Percentiles rank a stretch among this genome's conserved stretches.
Conservation (phyloP, 345 rosid genomes). For the Anacardium occidentale region DNA sequence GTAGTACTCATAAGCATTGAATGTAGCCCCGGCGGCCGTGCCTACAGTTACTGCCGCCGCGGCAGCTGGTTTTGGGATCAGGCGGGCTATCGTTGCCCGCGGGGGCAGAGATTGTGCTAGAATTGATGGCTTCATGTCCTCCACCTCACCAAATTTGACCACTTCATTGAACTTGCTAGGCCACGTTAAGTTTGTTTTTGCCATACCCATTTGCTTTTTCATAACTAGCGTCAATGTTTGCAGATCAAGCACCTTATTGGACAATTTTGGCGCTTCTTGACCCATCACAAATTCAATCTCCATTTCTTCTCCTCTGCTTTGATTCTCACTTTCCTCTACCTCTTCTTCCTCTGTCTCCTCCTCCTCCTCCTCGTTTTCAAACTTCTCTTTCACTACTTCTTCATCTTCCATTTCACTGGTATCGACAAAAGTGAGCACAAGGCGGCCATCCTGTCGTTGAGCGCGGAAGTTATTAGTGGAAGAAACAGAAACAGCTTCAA, state of each 20-base stretch:
- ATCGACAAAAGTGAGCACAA: conserved; percentile 63
- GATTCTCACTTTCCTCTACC: conserved; percentile 15
- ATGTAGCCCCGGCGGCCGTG: conserved; percentile 36
- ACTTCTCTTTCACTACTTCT: conserved; percentile 28
- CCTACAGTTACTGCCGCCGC: conserved; percentile 13
- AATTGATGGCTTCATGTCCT: conserved; percentile 28
- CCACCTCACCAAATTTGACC: conserved; percentile 28
- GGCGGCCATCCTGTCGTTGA: conserved; percentile 83
- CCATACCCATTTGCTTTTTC: conserved; percentile 47
- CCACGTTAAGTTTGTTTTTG: conserved; percentile 53
- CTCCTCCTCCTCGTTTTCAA: conserved; percentile 22
- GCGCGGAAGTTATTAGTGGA: conserved; percentile 66
- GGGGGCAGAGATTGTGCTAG: conserved; percentile 64
- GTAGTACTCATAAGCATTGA: conserved; percentile 66
- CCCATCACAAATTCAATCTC: conserved; percentile 29
- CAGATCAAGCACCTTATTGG: conserved; percentile 36
- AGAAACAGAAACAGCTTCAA: conserved; percentile 84
- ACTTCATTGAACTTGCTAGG: conserved; percentile 33
- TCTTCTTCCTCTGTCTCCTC: conserved; percentile 19
- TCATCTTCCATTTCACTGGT: conserved; percentile 17
- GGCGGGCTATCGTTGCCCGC: conserved; percentile 41
- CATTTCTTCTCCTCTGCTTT: conserved; percentile 13
- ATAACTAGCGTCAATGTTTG: conserved; percentile 55
- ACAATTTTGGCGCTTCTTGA: conserved; percentile 31
- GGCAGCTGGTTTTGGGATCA: conserved; percentile 34